Evolutionary conservation across 768 basidiomycete species (phyloP), one percentile per base, ranked within the genome.

Genomic region (Panaeolus cyanescens): DNA sequence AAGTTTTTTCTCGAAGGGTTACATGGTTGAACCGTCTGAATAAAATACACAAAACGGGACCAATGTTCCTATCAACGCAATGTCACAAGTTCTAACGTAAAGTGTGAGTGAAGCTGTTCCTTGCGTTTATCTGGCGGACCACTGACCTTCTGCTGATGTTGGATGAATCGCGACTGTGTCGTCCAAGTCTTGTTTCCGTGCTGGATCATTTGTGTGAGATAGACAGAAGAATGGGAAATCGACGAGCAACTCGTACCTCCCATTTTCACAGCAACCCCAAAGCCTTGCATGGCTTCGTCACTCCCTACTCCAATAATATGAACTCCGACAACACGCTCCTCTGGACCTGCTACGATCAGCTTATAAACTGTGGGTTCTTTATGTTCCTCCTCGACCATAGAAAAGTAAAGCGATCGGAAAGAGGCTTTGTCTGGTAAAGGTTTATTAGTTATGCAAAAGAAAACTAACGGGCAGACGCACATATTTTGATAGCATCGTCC

Each of bases 251-350:
- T 70, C 79, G 25, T 39, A 81, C 81, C 83, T 64, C 92, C 92
- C 96, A 99, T 96, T 81, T 98, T 99, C 67, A 99, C 81, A 12
- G 97, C 97, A n/a, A 99, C 94, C 2, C 80, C 93, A 75, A 97
- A 98, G 64, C 96, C 96, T 82, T 99, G 97, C 77, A 96, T 77
- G 67, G 91, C 85, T 77, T 99, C 97, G 71, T 99, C 97, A 68
- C 90, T 92, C 40, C 97, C 97, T 63, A 82, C 70, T 6, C 97
- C 97, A 60, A 99, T 87, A 65, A 98, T 86, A 76, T 99, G 97
- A 45, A 98, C 78, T 10, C 97, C 97, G n/a, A 99, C 94, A 37
- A 99, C 90, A 68, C 91, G 92, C 74, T 99, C 95, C 68, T 98
- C 95, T 13, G 87, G 85, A 1, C 96, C 95, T 7, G 85, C 86